A percentile compares a stretch with the other conserved stretches of the same genome.
Evolutionary conservation across 148 eudicot species (phyloP).

Genomic region (Chenopodium suecicum): DNA sequence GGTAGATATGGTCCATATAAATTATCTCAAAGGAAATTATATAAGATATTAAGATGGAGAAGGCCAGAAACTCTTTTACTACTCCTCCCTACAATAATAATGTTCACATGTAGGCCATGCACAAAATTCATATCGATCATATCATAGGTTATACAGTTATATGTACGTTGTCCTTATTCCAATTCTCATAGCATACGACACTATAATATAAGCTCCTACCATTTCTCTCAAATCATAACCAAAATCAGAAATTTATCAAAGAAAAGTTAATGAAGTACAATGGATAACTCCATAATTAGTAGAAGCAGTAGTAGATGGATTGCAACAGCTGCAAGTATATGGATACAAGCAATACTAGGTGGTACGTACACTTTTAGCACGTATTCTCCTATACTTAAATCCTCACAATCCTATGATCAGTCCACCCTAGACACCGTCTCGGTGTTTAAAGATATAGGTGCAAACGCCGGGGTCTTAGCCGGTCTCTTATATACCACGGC

Average conservation of each 20-base stretch:
- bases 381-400: constrained; percentile 66
- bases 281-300: constrained; percentile 8
- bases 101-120: constrained; percentile 5
- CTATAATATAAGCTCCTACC: not conserved
- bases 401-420: constrained; percentile 57
- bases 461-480: constrained; percentile 74
- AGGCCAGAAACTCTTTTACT: not conserved
- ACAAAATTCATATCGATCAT: not conserved
- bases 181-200: not conserved
- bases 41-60: not conserved
- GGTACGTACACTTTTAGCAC: constrained; percentile 72
- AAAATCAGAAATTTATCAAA: too few species aligned
- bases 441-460: constrained; percentile 82
- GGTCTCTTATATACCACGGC: constrained; percentile 66
- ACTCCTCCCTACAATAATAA: not conserved
- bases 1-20: not conserved
- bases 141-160: too few species aligned
- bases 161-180: not conserved
- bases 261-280: not conserved
- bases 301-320: constrained; percentile 48
- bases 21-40: not conserved
- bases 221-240: not conserved
- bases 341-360: constrained; percentile 71
- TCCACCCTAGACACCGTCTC: constrained; percentile 84
- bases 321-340: constrained; percentile 62